These are phyloP conservation scores for Suhomyces terraborum DNA, from an alignment of 1,139 yeast species.

Conservation along the genomic window DNA sequence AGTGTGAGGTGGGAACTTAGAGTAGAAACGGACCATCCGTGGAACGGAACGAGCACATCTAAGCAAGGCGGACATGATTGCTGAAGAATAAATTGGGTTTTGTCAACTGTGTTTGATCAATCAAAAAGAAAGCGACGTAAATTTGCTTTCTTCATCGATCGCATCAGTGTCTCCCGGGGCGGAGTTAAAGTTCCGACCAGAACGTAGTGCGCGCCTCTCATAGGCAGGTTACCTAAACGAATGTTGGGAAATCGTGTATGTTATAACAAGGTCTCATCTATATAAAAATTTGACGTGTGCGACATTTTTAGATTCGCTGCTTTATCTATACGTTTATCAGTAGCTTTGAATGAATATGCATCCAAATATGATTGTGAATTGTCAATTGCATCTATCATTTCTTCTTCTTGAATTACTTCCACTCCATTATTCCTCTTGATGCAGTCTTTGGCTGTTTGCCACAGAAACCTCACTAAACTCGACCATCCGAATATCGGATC, in stretches of 20 bases:
- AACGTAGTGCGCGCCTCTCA: conserved; percentile 3
- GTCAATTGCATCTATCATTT: conserved; percentile 29
- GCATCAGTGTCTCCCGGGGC: conserved; percentile 31
- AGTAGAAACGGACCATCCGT: conserved; percentile 40
- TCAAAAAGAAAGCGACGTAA: conserved; percentile 9
- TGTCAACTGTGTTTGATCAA: conserved; percentile 7
- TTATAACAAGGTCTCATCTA: conserved; percentile 1
- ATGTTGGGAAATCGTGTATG: conserved; percentile 1
- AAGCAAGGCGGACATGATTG: conserved; percentile 15
- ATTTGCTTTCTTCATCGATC: conserved; percentile 17
- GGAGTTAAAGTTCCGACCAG: conserved; percentile 25
- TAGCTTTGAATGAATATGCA: conserved; percentile 4
- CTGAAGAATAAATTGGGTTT: conserved; percentile 7
- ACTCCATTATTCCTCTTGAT: conserved; percentile 55
- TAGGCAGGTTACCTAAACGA: background rate
- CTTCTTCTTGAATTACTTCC: conserved; percentile 43
- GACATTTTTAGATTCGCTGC: background rate
- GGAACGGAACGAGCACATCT: conserved; percentile 16
- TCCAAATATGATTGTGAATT: conserved; percentile 35
- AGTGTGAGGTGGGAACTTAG: conserved; percentile 63
- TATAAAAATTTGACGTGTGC: background rate
- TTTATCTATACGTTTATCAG: background rate
- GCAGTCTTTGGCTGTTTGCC: conserved; percentile 89
- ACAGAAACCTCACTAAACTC: conserved; percentile 76
- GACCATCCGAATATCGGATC: conserved; percentile 90